Evolutionary conservation across 2,329 filamentous ascomycete genomes (phyloP), one percentile per base, ranked within the genome.

Genomic region (Xylaria sp.): DNA sequence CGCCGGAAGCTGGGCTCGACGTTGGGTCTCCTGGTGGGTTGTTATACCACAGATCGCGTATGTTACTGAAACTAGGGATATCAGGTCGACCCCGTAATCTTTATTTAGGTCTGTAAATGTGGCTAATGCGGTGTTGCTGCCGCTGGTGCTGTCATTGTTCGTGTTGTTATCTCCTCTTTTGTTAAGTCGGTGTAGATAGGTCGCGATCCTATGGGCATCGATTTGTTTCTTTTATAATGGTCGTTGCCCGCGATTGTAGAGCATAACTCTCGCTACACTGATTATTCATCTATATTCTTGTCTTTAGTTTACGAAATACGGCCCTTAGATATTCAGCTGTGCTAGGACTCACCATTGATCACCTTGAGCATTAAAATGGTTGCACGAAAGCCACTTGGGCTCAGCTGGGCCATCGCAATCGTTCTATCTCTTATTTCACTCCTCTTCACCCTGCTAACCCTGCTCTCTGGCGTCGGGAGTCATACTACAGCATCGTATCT

Each of bases 401-500:
- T 67, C 67, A 56, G 49, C 64, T 66, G 73, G 68, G 64, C 61
- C 31, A 12, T 71, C 10, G 70, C 74, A 0, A 63, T 77, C 15
- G 10, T 77, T 2, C 64, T 75, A 23, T 75, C 75, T 33, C 62
- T 78, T 13, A 20, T 76, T 39, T 73, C 76, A 0, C 71, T 76
- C 25, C 28, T 76, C 52, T 73, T 78, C 13, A 71, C 73, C 0
- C 68, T 79, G 31, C 55, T 79, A 28, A 70, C 78, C n/a, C 60
- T 80, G 12, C 65, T 78, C 9, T 77, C 79, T n/a, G 78, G 79
- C 15, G 67, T 75, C 1, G 73, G 74, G 2, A 71, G 68, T 15
- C 70, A 70, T 48, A 69, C 72, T 12, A 64, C 76, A n/a, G 72
- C 80, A 49, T 77, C 78, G 52, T 81, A 78, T 69, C 63, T 83